These are phyloP conservation scores for Acephala macrosclerotiorum DNA, from an alignment of 2,329 filamentous ascomycete species.

Conservation along the genomic window DNA sequence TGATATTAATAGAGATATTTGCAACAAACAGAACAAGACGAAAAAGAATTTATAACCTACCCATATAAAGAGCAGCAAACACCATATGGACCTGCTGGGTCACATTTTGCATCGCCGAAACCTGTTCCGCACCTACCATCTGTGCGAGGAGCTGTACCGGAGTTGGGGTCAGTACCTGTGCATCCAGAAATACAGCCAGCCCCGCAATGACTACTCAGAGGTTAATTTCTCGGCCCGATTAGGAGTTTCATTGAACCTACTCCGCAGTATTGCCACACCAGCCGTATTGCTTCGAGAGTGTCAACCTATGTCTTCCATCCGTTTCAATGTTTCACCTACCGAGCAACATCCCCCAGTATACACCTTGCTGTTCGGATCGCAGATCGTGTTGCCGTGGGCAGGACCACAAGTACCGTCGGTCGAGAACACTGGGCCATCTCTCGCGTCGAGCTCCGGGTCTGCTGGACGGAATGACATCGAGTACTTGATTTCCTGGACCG, in stretches of 20 bases:
- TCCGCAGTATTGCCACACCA: constrained; percentile 52
- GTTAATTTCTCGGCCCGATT: constrained; percentile 11
- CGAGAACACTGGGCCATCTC: constrained; percentile 49
- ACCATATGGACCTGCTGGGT: constrained; percentile 39
- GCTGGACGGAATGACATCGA: constrained; percentile 24
- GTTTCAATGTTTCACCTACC: constrained; percentile 28
- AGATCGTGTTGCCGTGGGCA: constrained; percentile 41
- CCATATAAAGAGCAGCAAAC: constrained; percentile 43
- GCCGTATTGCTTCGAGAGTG: constrained; percentile 37
- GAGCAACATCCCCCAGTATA: constrained; percentile 56
- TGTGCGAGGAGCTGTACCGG: constrained; percentile 28
- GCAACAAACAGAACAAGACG: background rate
- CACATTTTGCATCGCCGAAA: constrained; percentile 40
- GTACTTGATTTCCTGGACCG: constrained; percentile 26
- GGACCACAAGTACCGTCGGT: constrained; percentile 47
- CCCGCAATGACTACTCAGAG: constrained; percentile 41
- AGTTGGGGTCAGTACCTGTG: constrained; percentile 14
- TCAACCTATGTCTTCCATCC: constrained; percentile 17
- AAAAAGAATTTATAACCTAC: constrained; percentile 29
- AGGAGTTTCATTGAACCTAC: constrained; percentile 22
- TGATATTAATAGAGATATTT: constrained; percentile 9
- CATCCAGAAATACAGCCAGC: constrained; percentile 52
- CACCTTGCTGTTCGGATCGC: constrained; percentile 51
- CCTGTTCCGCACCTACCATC: constrained; percentile 42
- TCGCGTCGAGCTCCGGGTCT: constrained; percentile 22